Base-by-base conservation (phyloP, 805 yeast genomes). In the Yamadazyma ubonensis region DNA sequence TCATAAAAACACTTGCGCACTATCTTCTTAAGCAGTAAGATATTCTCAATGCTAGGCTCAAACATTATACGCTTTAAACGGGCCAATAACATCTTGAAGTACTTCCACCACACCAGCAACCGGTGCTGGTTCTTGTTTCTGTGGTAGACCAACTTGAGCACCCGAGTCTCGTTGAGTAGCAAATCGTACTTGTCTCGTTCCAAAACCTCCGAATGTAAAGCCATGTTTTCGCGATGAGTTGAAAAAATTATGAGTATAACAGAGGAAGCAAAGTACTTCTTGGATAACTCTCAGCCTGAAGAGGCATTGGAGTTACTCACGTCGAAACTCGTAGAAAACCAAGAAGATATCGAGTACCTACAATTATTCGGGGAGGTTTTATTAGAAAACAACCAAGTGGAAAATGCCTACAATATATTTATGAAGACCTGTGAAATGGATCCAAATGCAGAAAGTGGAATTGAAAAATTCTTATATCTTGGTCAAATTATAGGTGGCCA, bases 401-500 rank as follows among this genome's bases (percentile, higher is more conserved):
- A 87, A 44, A 71, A 73, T 34, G 96, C 96, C 0, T 86, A 81
- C 57, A 74, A 77, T 5, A 63, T 79, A 10, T 67, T 91, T 37
- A 59, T 61, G 6, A 63, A 62, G 31, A 80, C 89, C 2, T 79
- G 90, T 43, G 78, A 78, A 45, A 46, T 83, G 38, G 97, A 90
- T 60, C 80, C 84, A 2, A 58, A 69, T 2, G 96, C 87, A 1
- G 46, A 55, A 2, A 51, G 61, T 31, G 93, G 91, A 1, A 81
- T 80, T 16, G 96, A 86, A 55, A 90, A 89, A 64, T 90, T 86
- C 57, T 73, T 93, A 39, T 88, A 90, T 62, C 66, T 91, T 46
- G 99, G 97, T 2, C 99, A 91, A 65, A 79, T 91, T 38, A 70
- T 83, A 19, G 97, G 97, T 30, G 96, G 95, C 22, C 51, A 47